Conservation (phyloP, 805 yeast species). For the Saccharomycopsis synnaedendra region DNA sequence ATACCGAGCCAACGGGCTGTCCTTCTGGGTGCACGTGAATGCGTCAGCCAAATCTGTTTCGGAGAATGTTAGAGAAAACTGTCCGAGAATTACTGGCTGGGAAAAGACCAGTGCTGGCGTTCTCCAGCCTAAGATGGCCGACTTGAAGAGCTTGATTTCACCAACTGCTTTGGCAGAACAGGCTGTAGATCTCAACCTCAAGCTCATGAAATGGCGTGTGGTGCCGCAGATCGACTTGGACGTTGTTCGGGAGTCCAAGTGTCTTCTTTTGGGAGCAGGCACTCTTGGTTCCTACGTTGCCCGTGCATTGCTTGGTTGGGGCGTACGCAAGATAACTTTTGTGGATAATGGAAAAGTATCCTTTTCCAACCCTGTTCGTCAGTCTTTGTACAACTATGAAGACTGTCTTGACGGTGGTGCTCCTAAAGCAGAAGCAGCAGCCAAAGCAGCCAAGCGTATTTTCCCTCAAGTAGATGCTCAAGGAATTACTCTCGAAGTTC, state of each 20-base stretch:
- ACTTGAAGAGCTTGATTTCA: conserved; percentile 69
- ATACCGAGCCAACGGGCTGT: conserved; percentile 25
- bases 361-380: conserved; percentile 91
- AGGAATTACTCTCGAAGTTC: conserved; percentile 66
- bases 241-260: conserved; percentile 43
- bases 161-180: conserved; percentile 80
- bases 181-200: conserved; percentile 82
- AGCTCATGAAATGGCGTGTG: conserved; percentile 94
- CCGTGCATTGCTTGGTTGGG: conserved; percentile 88
- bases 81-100: conserved; percentile 70
- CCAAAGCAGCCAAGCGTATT: conserved; percentile 54
- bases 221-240: conserved; percentile 75
- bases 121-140: conserved; percentile 73
- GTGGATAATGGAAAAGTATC: conserved; percentile 87
- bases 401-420: conserved; percentile 72
- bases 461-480: conserved; percentile 64
- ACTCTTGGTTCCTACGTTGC: conserved; percentile 90
- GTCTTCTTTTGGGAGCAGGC: conserved; percentile 87
- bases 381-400: conserved; percentile 71
- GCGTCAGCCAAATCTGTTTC: conserved; percentile 2
- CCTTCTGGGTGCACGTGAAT: conserved; percentile 22
- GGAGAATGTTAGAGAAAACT: conserved; percentile 9
- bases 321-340: conserved; percentile 73
- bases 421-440: conserved; percentile 72
- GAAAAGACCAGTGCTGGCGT: conserved; percentile 68